Conservation (phyloP, 2,329 filamentous ascomycete genomes). For the Botryotinia calthae region DNA sequence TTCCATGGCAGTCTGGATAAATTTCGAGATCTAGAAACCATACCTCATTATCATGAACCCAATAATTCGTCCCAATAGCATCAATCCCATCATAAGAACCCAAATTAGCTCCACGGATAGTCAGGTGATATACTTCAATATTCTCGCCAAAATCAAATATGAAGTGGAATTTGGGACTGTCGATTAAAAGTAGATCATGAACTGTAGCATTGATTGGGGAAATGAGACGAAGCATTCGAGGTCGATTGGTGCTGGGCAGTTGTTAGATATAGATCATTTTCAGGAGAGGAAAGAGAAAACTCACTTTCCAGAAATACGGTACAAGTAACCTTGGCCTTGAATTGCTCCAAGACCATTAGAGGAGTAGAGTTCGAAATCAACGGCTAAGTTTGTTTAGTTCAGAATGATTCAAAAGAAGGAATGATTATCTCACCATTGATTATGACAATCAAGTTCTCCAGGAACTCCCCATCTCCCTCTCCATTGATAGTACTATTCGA, state of each 20-base stretch:
- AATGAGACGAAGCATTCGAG: slow-evolving; percentile 29
- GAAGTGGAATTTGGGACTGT: slow-evolving; percentile 41
- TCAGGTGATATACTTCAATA: slow-evolving; percentile 42
- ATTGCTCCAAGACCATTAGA: slow-evolving; percentile 51
- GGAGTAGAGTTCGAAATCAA: slow-evolving; percentile 54
- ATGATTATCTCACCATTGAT: slow-evolving; percentile 37
- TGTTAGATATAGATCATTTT: slow-evolving; percentile 38
- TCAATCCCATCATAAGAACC: slow-evolving; percentile 43
- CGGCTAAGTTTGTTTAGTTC: slow-evolving; percentile 34
- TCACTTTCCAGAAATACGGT: slow-evolving; percentile 33
- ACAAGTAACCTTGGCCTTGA: slow-evolving; percentile 52
- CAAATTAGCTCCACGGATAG: slow-evolving; percentile 40
- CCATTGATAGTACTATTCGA: slow-evolving; percentile 20
- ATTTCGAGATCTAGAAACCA: neutral
- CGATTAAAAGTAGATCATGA: slow-evolving; percentile 33
- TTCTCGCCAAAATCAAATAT: slow-evolving; percentile 41
- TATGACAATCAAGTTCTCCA: slow-evolving; percentile 51
- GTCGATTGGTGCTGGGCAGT: slow-evolving; percentile 37
- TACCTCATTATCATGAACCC: slow-evolving; percentile 41
- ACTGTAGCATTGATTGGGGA: slow-evolving; percentile 29
- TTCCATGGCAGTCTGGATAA: neutral
- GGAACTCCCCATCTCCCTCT: slow-evolving; percentile 24
- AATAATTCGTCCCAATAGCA: slow-evolving; percentile 39
- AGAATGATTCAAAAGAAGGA: slow-evolving; percentile 27
- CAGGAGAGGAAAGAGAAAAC: slow-evolving; percentile 15